Evolutionary conservation across 1,284 basidiomycete species (phyloP), one percentile per base, ranked within the genome.

Genomic region (Ustilago curta): DNA sequence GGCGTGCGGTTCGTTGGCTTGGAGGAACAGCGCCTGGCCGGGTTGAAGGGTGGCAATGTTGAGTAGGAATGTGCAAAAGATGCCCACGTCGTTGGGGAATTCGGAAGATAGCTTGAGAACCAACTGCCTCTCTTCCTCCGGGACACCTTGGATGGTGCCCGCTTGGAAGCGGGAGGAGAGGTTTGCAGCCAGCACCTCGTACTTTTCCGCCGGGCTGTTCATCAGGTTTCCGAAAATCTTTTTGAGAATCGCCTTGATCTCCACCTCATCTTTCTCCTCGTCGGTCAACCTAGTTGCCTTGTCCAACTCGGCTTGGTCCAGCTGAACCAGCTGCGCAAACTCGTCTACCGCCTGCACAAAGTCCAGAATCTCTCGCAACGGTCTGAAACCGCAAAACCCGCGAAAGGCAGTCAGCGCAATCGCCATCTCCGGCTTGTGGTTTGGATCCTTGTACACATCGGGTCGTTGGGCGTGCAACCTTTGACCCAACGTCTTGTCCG

Each of bases 371-470:
- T 90, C 87, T 0, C 87, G 82, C 1, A 95, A 88, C 4, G 94
- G 94, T 12, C 91, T 88, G 87, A 97, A 97, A 32, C 95, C 95
- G 83, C 94, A 97, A 82, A 99, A 89, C 0, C 93, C 97, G 40
- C 88, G 88, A 87, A 99, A 99, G 8, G 91, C 90, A 0, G 95
- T 95, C 59, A 99, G 86, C 1, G 97, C 97, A 54, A 99, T 89
- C 12, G 95, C 95, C 94, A 99, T 97, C 85, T 99, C 97, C 4
- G 97, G 97, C 86, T 97, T 97, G 83, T 97, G 95, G 82, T 97
- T 97, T 14, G 90, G 89, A 85, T 97, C 95, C 88, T 94, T 96
- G 87, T 97, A 97, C 63, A 97, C 88, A 52, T 93, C 89, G 0
- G 94, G 94, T 64, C 90, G 88, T 78, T 90, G 88, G 16, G 87